A percentile compares a stretch with the other conserved stretches of the same genome.
Evolutionary conservation across 169 alveolate species (phyloP).

Genomic region (Cryptosporidium meleagridis): DNA sequence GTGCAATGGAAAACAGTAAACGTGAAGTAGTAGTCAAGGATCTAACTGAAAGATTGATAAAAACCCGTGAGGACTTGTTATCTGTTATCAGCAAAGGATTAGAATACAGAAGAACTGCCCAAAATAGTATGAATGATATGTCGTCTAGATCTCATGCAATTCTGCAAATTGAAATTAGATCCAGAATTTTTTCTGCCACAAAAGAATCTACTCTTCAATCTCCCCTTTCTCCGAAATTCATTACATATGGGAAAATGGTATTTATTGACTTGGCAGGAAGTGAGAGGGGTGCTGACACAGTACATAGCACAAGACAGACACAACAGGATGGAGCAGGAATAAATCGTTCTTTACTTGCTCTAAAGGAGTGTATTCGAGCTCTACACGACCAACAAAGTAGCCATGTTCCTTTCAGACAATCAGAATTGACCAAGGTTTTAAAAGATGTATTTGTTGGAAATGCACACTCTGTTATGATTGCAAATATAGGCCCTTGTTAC

Average conservation of each 20-base stretch:
- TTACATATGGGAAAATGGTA: conserved; percentile 90
- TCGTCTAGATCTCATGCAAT: conserved; percentile 99
- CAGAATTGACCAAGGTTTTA: conserved; percentile 94
- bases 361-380: conserved; percentile 99
- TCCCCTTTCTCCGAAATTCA: conserved; percentile 41
- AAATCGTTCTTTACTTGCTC: conserved; percentile 96
- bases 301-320: conserved; percentile 94
- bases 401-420: conserved; percentile 98
- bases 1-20: conserved; percentile 90
- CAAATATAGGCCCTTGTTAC: conserved; percentile 96
- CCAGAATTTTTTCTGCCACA: conserved; percentile 33
- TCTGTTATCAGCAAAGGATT: conserved; percentile 89
- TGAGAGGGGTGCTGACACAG: conserved; percentile 99
- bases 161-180: conserved; percentile 87
- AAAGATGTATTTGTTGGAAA: conserved; percentile 96
- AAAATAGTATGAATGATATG: conserved; percentile 97
- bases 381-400: conserved; percentile 95
- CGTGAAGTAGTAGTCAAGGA: conserved; percentile 95
- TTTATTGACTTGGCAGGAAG: conserved; percentile 99
- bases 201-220: conserved; percentile 54
- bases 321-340: conserved; percentile 99
- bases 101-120: conserved; percentile 93
- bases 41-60: conserved; percentile 87
- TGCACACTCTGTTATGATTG: conserved; percentile 98
- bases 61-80: conserved; percentile 90